Evolutionary conservation across 1,284 basidiomycete species (phyloP), one percentile per base, ranked within the genome.

Genomic region (Sanghuangporus sanghuang): DNA sequence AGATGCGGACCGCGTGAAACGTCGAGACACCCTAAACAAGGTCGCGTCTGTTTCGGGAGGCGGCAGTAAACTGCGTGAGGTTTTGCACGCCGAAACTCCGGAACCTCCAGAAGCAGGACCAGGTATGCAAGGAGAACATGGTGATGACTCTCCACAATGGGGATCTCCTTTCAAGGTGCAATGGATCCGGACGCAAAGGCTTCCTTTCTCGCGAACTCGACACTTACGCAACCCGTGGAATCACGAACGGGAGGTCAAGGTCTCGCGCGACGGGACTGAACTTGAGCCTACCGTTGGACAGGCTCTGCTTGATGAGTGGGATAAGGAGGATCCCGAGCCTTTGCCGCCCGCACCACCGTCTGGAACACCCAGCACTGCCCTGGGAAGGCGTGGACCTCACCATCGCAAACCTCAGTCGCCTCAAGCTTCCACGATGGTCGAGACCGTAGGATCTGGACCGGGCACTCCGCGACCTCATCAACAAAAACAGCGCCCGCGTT

Each of bases 221-320:
- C 89, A 93, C 71, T 74, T 96, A 59, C 86, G 93, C 46, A 97
- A 97, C 71, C 91, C 92, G 0, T 97, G 95, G 95, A 96, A 96
- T 68, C 87, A 93, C 70, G 92, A 92, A 66, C 81, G 91, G 56
- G 93, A 96, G 73, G 85, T 96, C 67, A 96, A 96, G 78, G 89
- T 95, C 9, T 96, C 93, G 11, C 81, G 94, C 60, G 95, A 97
- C 71, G 95, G 95, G 12, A 96, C 95, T 1, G 95, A 97, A 74
- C 75, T 97, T 27, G 95, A 96, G 73, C 93, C 95, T 1, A 72
- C 72, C n/a, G 84, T 95, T 40, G 94, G 92, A 6, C 79, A 85
- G 64, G 78, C 77, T 69, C 74, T 97, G 56, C 70, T 96, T 64
- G 85, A 87, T 0, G 90, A 94, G 70, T 96, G 94, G 94, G 78